These are phyloP conservation scores for Solanum sejunctum DNA, from an alignment of 257 asterid species.

Conservation along the genomic window DNA sequence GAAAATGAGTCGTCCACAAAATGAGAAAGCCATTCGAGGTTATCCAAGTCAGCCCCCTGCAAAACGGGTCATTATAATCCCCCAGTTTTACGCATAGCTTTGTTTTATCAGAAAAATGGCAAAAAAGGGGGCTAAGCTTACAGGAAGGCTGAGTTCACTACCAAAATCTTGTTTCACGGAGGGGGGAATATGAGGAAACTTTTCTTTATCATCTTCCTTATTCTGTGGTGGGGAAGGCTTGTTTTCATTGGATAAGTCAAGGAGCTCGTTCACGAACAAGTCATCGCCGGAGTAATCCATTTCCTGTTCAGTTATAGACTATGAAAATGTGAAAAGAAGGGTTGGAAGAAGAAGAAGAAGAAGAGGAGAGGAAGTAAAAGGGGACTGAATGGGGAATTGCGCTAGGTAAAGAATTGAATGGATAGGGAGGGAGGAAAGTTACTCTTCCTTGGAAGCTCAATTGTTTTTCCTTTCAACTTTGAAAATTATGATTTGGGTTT, in stretches of 20 bases:
- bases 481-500: no score
- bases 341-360: not conserved
- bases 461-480: not conserved
- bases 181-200: not conserved
- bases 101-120: not conserved
- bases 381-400: no score
- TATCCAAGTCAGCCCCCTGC: constrained; percentile 26
- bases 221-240: not conserved
- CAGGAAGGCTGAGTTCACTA: not conserved
- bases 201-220: not conserved
- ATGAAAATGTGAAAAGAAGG: not conserved
- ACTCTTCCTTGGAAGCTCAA: not conserved
- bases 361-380: not conserved
- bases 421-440: not conserved
- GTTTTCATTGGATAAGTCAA: not conserved
- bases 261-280: not conserved
- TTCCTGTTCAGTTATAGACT: not conserved
- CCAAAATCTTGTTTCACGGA: not conserved
- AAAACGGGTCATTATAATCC: not conserved
- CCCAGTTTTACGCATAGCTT: not conserved
- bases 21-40: constrained; percentile 30
- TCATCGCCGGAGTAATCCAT: not conserved
- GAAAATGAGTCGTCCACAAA: constrained; percentile 20
- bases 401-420: not conserved
- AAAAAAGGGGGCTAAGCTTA: not conserved